Base-by-base conservation (phyloP, 495 filamentous ascomycete species). In the Filosporella fistucella region DNA sequence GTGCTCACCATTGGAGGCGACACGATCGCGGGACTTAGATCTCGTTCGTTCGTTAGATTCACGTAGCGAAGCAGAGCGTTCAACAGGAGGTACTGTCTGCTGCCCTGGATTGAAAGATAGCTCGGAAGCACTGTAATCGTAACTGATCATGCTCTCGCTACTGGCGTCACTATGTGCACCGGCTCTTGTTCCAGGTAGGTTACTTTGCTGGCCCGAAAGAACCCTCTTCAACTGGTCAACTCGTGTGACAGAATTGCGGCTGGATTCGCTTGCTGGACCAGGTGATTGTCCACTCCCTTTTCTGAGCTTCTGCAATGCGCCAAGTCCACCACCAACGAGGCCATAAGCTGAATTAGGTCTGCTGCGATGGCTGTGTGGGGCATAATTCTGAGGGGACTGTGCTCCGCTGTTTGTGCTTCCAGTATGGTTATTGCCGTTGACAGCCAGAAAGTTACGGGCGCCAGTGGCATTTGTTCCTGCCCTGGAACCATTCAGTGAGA, bases 151-250 rank as follows among this genome's bases (percentile, higher is more conserved):
- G 49, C 77, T 81, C 24, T 82, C 78, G 41, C 66, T 72, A 55
- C 74, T 76, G 11, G 65, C 64, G 47, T 78, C 69, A 18, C 62
- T 63, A 22, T 51, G 54, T 17, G 69, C 70, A 17, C 21, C 65
- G 38, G 36, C 49, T 51, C 16, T 37, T 29, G 30, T 34, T 16
- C 56, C 51, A 14, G 57, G 65, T 50, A 49, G 65, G 52, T 30
- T 41, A 44, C 20, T 55, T 53, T 13, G 51, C 55, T 29, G 64
- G 45, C 68, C 81, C 2, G 79, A 81, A 13, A 88, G 74, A 18
- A 83, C 85, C 39, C 80, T 78, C 62, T 90, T 91, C 49, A 96
- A 71, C 56, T 95, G 89, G 46, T 90, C 89, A n/a, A 95, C 82
- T 28, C 85, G 83, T n/a, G 89, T 80, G 10, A 88, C 80, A 14